Evolutionary conservation across 2,329 filamentous ascomycete species (phyloP).

Genomic region (Diaporthe humulicola): DNA sequence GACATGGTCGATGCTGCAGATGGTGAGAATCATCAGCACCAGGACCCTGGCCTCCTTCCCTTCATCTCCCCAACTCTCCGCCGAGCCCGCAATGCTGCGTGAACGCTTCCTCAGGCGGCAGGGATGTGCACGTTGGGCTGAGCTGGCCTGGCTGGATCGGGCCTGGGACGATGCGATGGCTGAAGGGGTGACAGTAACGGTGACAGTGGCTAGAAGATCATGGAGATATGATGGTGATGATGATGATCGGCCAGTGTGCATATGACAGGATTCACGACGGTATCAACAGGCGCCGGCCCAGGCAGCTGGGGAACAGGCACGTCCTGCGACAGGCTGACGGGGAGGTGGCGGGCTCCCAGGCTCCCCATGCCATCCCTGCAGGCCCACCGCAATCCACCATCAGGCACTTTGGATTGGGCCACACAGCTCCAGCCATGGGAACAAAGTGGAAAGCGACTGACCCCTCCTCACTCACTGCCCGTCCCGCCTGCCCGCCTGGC

Average conservation of each 20-base stretch:
- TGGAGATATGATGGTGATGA: neutral
- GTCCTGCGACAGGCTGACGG: constrained; percentile 26
- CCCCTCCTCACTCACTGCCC: constrained; percentile 8
- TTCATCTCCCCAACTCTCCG: constrained; percentile 9
- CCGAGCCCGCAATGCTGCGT: constrained; percentile 2
- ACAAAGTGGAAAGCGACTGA: neutral
- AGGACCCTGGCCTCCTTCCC: neutral
- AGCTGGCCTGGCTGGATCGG: neutral
- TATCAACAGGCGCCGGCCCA: constrained; percentile 40
- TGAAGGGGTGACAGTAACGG: neutral
- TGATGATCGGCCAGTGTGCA: constrained; percentile 9
- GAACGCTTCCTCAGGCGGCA: neutral
- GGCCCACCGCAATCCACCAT: constrained; percentile 2
- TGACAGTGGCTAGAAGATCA: neutral
- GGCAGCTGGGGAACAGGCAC: constrained; percentile 17
- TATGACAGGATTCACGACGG: constrained; percentile 29
- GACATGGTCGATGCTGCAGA: neutral
- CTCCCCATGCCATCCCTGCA: constrained; percentile 33
- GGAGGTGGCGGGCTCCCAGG: constrained; percentile 32
- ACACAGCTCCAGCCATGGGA: neutral
- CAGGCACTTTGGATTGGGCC: constrained; percentile 30
- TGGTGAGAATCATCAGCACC: constrained; percentile 16
- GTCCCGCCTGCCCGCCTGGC: constrained; percentile 22
- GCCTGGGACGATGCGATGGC: neutral
- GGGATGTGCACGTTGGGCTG: neutral